These are phyloP conservation scores for Brasenia schreberi DNA, from an alignment of 164 flowering plant genomes.

Conservation along the genomic window DNA sequence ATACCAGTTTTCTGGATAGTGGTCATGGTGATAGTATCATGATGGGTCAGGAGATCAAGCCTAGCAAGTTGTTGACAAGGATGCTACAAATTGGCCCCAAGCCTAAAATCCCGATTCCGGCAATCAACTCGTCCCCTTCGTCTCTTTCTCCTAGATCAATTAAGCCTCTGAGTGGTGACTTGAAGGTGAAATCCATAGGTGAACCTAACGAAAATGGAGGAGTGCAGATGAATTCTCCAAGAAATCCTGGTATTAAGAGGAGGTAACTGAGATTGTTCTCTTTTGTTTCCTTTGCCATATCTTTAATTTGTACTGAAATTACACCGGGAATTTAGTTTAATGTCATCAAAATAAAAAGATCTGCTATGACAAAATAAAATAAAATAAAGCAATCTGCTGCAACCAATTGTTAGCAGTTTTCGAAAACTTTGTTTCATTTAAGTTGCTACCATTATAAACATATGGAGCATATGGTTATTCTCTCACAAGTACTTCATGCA, in stretches of 20 bases:
- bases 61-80: conserved; percentile 38
- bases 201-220: conserved; percentile 25
- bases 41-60: conserved; percentile 22
- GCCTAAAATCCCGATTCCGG: conserved; percentile 19
- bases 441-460: too few relatives aligned
- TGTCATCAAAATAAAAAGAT: too few relatives aligned
- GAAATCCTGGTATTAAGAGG: conserved; percentile 67
- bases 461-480: too few relatives aligned
- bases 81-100: conserved; percentile 57
- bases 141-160: conserved; percentile 16
- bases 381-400: too few relatives aligned
- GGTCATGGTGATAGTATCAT: conserved; percentile 14
- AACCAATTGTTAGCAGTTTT: too few relatives aligned
- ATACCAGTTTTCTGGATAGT: background rate
- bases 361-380: too few relatives aligned
- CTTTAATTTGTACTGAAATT: too few relatives aligned
- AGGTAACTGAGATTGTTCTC: conserved; percentile 23
- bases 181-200: conserved; percentile 10
- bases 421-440: too few relatives aligned
- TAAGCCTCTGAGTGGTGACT: conserved; percentile 4
- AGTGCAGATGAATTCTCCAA: conserved; percentile 71
- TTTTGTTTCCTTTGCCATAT: background rate
- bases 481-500: too few relatives aligned
- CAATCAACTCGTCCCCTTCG: conserved; percentile 10
- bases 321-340: too few relatives aligned